Evolutionary conservation across 176 grass and related monocot species (phyloP).

Genomic region (Oryza meridionalis): DNA sequence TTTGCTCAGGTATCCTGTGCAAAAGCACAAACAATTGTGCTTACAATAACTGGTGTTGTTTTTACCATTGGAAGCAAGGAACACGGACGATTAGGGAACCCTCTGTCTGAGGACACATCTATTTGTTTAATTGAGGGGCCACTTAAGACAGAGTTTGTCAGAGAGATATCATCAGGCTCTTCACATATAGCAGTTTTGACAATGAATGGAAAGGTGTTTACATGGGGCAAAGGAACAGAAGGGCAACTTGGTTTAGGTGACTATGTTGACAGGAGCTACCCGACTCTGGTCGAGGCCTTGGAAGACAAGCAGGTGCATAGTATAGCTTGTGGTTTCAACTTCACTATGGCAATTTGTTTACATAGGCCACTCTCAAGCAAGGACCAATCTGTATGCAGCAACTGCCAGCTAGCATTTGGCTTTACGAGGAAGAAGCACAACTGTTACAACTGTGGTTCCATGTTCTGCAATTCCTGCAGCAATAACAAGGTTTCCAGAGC

Average conservation of each 20-base stretch:
- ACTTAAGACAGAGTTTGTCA: conserved; percentile 91
- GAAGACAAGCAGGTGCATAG: conserved; percentile 74
- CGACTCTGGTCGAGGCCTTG: conserved; percentile 68
- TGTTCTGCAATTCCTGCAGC: conserved; percentile 93
- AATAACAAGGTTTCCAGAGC: conserved; percentile 67
- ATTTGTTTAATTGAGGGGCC: conserved; percentile 80
- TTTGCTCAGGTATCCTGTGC: conserved; percentile 87
- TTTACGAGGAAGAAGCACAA: conserved; percentile 89
- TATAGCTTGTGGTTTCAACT: conserved; percentile 77
- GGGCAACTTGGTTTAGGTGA: conserved; percentile 97
- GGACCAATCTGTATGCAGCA: conserved; percentile 76
- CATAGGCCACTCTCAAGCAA: conserved; percentile 77
- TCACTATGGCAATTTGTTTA: conserved; percentile 74
- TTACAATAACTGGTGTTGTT: conserved; percentile 81
- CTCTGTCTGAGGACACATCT: conserved; percentile 46
- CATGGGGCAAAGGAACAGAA: conserved; percentile 85
- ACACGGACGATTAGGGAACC: conserved; percentile 68
- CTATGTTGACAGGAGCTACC: conserved; percentile 65
- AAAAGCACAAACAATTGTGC: conserved; percentile 60
- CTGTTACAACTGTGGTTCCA: conserved; percentile 90
- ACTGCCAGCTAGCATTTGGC: conserved; percentile 67
- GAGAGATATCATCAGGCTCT: conserved; percentile 74
- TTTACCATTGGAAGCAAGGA: conserved; percentile 78
- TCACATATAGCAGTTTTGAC: conserved; percentile 78
- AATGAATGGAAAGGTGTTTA: conserved; percentile 78